phyloP scores from a whole-genome alignment of 1,139 yeast species.

The Protomyces inouyei region DNA sequence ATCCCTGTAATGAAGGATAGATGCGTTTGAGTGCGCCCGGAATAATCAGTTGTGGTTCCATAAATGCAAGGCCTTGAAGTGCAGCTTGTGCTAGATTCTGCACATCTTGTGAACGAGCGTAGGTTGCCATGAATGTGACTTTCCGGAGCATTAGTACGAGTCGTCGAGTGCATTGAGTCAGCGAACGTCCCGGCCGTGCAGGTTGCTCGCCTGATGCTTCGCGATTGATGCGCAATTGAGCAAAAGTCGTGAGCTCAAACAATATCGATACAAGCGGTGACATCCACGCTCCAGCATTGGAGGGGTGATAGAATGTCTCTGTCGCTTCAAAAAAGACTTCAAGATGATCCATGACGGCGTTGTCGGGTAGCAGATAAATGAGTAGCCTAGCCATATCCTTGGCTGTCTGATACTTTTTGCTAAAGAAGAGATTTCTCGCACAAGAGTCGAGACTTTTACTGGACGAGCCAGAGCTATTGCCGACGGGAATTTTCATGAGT shows the following conservation, averaged over 20 bases:
- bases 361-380: conserved; percentile 42
- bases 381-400: conserved; percentile 27
- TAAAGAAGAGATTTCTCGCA: conserved; percentile 34
- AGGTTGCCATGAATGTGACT: conserved; percentile 65
- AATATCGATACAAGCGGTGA: conserved; percentile 61
- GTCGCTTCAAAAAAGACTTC: conserved; percentile 59
- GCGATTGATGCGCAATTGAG: conserved; percentile 40
- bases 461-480: conserved; percentile 32
- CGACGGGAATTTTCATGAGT: conserved; percentile 42
- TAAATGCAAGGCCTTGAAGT: conserved; percentile 58
- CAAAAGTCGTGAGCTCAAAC: conserved; percentile 40
- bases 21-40: conserved; percentile 67
- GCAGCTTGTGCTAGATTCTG: conserved; percentile 40
- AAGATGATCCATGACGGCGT: conserved; percentile 53
- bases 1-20: conserved; percentile 73
- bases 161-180: conserved; percentile 45
- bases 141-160: conserved; percentile 59
- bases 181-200: conserved; percentile 43
- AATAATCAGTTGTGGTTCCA: conserved; percentile 58
- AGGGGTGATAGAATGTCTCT: conserved; percentile 87
- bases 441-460: conserved; percentile 16
- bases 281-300: conserved; percentile 84
- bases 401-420: conserved; percentile 34
- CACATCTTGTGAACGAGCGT: conserved; percentile 61
- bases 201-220: conserved; percentile 36